Evolutionary conservation across 2,329 filamentous ascomycete species (phyloP).

Genomic region (Trichoderma arundinaceum): DNA sequence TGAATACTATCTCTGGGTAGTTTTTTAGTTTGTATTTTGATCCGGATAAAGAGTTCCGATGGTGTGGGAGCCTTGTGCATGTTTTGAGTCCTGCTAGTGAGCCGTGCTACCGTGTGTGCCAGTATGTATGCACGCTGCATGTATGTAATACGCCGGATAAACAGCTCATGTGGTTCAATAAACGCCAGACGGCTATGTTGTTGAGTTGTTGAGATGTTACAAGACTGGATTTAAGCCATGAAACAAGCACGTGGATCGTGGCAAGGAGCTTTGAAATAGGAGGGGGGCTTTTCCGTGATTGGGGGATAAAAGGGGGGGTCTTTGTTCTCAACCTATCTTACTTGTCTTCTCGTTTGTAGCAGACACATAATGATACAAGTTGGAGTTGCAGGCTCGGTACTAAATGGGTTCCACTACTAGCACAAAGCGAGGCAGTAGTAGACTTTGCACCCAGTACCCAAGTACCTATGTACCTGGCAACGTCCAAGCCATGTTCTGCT

Average conservation of each 20-base stretch:
- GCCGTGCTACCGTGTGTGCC: too few species aligned
- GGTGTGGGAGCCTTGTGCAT: background rate
- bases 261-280: background rate
- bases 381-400: too few species aligned
- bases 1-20: too few species aligned
- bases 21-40: background rate
- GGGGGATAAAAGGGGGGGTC: background rate
- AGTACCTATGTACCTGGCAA: too few species aligned
- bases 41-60: conserved; percentile 16
- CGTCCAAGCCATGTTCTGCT: too few species aligned
- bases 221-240: background rate
- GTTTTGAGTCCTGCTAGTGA: background rate
- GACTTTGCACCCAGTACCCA: too few species aligned
- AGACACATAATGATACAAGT: too few species aligned
- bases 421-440: too few species aligned
- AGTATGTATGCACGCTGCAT: background rate
- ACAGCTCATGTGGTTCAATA: background rate
- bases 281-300: background rate
- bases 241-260: background rate
- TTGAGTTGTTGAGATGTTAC: background rate
- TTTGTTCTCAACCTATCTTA: background rate
- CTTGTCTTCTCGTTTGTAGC: background rate
- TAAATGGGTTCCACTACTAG: too few species aligned
- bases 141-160: conserved; percentile 15
- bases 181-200: background rate